Base-by-base conservation (phyloP, 2,329 filamentous ascomycete genomes). In the Aspergillus sp. region DNA sequence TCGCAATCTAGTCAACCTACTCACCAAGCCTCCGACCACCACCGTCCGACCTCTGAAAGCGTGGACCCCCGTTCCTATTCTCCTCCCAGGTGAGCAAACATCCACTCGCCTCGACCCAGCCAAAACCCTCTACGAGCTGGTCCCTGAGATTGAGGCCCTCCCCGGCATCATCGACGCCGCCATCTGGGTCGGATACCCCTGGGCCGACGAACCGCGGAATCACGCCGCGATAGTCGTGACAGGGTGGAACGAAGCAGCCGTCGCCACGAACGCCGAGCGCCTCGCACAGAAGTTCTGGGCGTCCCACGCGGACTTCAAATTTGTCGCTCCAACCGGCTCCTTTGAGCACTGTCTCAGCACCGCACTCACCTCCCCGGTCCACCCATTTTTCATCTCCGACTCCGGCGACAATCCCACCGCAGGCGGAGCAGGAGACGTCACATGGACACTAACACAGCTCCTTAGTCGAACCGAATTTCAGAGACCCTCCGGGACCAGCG, bases 361-460 rank as follows among this genome's bases (percentile, higher is more conserved):
- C 0, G 79, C 79, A 0, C 59, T 81, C 8, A 54, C 58, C 4
- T 72, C 75, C 0, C 51, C 61, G 1, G 64, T 69, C 14, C 70
- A 71, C 7, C 79, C 79, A 0, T 82, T 73, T 54, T 82, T 81
- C 59, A 77, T 82, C 51, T 82, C 79, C 0, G 79, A 82, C 60
- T 81, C 79, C 1, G 79, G 79, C 0, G 79, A 82, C 52, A 82
- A 82, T 47, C 79, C 79, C 6, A 82, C 79, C 0, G 79, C 79
- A 1, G 79, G 79, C 4, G 79, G 79, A 0, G 77, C 79, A 0
- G 79, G 79, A 1, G 79, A 82, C 56, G 74, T 82, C 14, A 80
- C 79, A 0, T 82, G 79, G 77, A 75, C 77, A 0, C 60, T 82
- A 4, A 72, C 72, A 0, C 66, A 73, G 45, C 60, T 82, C 14